A percentile compares a stretch with the other conserved stretches of the same genome.
phyloP scores from a whole-genome alignment of 2,329 filamentous ascomycete genomes.

The Xylaria sp. region DNA sequence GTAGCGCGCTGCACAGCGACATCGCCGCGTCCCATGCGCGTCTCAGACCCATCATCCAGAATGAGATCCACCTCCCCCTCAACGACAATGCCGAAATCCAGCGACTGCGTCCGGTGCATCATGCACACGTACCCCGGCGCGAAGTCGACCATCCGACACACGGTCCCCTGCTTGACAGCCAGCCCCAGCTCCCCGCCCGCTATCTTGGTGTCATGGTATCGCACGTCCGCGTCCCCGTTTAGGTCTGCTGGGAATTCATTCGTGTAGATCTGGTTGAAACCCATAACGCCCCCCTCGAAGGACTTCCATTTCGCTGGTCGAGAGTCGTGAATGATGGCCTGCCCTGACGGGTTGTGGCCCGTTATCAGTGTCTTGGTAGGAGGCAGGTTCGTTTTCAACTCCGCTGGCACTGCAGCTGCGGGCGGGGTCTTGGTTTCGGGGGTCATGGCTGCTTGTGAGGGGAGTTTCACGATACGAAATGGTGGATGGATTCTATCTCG shows the following conservation, averaged over 20 bases:
- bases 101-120: constrained; percentile 64
- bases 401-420: constrained; percentile 3
- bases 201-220: constrained; percentile 49
- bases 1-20: constrained; percentile 66
- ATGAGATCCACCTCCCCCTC: constrained; percentile 63
- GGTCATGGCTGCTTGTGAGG: constrained; percentile 10
- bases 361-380: constrained; percentile 45
- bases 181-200: constrained; percentile 53
- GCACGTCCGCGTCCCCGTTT: constrained; percentile 54
- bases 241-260: constrained; percentile 54
- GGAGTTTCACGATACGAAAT: too few relatives aligned
- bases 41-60: constrained; percentile 61
- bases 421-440: background rate
- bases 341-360: constrained; percentile 44
- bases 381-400: constrained; percentile 20
- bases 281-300: constrained; percentile 50
- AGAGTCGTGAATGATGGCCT: constrained; percentile 51
- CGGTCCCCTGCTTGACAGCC: constrained; percentile 47
- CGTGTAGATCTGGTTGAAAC: constrained; percentile 55
- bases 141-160: constrained; percentile 61
- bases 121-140: constrained; percentile 53
- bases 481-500: too few relatives aligned
- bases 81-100: constrained; percentile 65
- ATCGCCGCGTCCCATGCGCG: constrained; percentile 60
- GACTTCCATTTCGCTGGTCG: constrained; percentile 43